These are phyloP conservation scores for Talaromyces marneffei DNA, from an alignment of 2,329 filamentous ascomycete genomes.

Conservation along the genomic window DNA sequence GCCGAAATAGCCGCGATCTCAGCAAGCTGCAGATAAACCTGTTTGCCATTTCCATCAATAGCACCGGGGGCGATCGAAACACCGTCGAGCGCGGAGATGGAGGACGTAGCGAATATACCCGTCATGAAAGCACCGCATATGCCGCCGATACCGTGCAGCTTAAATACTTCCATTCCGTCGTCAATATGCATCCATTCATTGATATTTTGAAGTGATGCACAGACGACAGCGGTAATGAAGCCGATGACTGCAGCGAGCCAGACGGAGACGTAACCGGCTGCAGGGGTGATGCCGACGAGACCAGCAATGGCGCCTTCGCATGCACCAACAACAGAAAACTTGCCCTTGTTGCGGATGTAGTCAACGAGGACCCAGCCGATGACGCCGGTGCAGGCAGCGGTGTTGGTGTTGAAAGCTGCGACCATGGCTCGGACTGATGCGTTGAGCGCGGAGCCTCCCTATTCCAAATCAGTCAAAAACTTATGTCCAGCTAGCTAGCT, in stretches of 20 bases:
- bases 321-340: constrained; percentile 52
- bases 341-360: constrained; percentile 47
- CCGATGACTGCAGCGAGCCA: constrained; percentile 54
- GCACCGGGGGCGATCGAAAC: constrained; percentile 42
- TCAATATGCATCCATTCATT: constrained; percentile 52
- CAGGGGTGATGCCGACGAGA: constrained; percentile 56
- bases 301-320: constrained; percentile 56
- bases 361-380: constrained; percentile 52
- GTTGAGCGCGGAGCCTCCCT: constrained; percentile 51
- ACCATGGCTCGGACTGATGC: constrained; percentile 50
- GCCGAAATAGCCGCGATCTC: constrained; percentile 50
- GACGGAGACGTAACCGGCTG: constrained; percentile 48
- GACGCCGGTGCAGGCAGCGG: constrained; percentile 50
- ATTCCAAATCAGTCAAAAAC: background rate
- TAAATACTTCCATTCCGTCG: constrained; percentile 57
- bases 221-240: constrained; percentile 50
- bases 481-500: no score
- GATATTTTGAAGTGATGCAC: constrained; percentile 45
- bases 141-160: constrained; percentile 53
- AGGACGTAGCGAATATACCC: constrained; percentile 49
- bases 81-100: constrained; percentile 45
- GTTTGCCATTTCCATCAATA: constrained; percentile 51
- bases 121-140: constrained; percentile 55
- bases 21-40: constrained; percentile 52
- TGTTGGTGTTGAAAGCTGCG: constrained; percentile 55